Conservation (phyloP, 2,329 filamentous ascomycete genomes). For the Aureobasidium melanogenum region DNA sequence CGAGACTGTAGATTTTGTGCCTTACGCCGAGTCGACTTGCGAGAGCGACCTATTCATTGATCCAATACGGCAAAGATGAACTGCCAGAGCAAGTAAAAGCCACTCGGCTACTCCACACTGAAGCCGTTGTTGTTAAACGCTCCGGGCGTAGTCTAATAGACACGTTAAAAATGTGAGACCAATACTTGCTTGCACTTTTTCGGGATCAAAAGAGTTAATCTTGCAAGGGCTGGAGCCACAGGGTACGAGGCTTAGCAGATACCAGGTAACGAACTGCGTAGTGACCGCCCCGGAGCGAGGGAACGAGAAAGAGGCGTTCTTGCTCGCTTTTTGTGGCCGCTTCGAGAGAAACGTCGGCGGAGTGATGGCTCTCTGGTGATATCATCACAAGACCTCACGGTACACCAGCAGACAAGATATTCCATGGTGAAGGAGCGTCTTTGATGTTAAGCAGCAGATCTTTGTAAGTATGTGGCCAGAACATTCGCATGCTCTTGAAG, state of each 20-base stretch:
- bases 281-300: not conserved
- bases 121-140: not conserved
- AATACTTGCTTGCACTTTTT: slow-evolving; percentile 5
- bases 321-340: not conserved
- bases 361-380: not conserved
- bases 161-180: slow-evolving; percentile 12
- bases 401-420: not conserved
- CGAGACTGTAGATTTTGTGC: not conserved
- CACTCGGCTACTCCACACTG: slow-evolving; percentile 6
- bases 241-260: not conserved
- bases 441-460: not conserved
- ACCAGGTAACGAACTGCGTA: not conserved
- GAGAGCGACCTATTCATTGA: not conserved
- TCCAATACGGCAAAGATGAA: not conserved
- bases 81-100: not conserved
- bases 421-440: not conserved
- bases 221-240: not conserved
- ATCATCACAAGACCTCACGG: not conserved
- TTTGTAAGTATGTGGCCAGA: not conserved
- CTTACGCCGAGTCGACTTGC: not conserved
- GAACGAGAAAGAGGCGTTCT: not conserved
- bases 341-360: not conserved
- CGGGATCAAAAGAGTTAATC: not conserved
- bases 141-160: slow-evolving; percentile 10
- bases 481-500: not conserved